These are phyloP conservation scores for Rhizoclosmatium sp. DNA, from an alignment of 192 early-diverging fungal species.

Conservation along the genomic window DNA sequence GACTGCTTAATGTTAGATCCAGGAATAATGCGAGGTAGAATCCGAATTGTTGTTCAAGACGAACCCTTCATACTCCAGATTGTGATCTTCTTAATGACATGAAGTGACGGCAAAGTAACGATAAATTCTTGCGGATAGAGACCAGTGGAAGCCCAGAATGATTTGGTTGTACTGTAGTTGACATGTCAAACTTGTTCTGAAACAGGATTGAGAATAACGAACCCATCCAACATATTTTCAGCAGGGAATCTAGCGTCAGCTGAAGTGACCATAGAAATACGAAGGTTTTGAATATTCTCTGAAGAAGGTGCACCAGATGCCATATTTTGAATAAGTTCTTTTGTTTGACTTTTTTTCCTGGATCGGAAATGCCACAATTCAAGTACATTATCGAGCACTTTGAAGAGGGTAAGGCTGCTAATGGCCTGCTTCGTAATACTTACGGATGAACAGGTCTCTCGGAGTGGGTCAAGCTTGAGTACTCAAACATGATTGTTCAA, in stretches of 20 bases:
- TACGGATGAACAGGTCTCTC: neutral
- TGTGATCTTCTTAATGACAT: conserved; percentile 37
- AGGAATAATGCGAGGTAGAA: neutral
- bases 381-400: conserved; percentile 82
- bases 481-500: conserved; percentile 72
- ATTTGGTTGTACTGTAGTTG: conserved; percentile 13
- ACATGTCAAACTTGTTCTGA: neutral
- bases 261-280: conserved; percentile 30
- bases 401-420: conserved; percentile 56
- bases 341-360: conserved; percentile 15
- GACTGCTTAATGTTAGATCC: conserved; percentile 1
- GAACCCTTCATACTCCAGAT: conserved; percentile 42
- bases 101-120: neutral
- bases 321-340: neutral
- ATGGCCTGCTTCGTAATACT: neutral
- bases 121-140: conserved; percentile 36
- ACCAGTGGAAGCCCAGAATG: conserved; percentile 28
- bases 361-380: neutral
- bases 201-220: neutral
- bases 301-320: conserved; percentile 42
- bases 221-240: conserved; percentile 33
- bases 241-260: conserved; percentile 26
- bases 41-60: neutral
- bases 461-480: conserved; percentile 64
- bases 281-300: conserved; percentile 41